Evolutionary conservation across 371 early-diverging fungal genomes (phyloP).

Genomic region (Chytridium lagenaria): DNA sequence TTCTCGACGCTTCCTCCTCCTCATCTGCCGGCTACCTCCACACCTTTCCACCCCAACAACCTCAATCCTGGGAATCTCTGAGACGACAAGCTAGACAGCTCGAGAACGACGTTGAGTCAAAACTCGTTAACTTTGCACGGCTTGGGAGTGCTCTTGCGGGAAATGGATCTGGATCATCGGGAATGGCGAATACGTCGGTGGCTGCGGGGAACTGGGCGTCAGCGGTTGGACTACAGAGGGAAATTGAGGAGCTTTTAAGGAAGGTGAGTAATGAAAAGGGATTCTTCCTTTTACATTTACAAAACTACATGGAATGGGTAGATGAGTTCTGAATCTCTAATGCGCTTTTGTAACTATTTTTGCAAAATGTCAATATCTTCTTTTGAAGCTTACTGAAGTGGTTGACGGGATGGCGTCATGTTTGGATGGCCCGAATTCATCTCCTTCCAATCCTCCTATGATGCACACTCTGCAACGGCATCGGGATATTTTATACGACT

Average conservation of each 20-base stretch:
- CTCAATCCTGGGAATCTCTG: slow-evolving; percentile 65
- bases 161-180: slow-evolving; percentile 2
- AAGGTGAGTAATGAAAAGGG: slow-evolving; percentile 53
- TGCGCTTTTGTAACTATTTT: no score
- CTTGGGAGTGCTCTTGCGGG: slow-evolving; percentile 31
- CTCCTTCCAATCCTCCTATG: slow-evolving; percentile 68
- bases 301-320: no score
- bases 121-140: slow-evolving; percentile 43
- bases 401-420: slow-evolving; percentile 51
- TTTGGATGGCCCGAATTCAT: slow-evolving; percentile 53
- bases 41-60: no score
- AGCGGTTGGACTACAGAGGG: slow-evolving; percentile 53
- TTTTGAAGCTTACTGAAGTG: slow-evolving; percentile 59
- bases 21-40: no score
- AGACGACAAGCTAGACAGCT: slow-evolving; percentile 71
- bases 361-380: not conserved
- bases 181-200: not conserved
- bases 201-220: not conserved
- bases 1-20: no score
- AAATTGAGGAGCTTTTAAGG: slow-evolving; percentile 64
- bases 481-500: slow-evolving; percentile 73
- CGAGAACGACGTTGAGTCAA: slow-evolving; percentile 69
- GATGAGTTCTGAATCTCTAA: no score
- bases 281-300: no score
- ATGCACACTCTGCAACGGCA: slow-evolving; percentile 74